A percentile compares a stretch with the other conserved stretches of the same genome.
phyloP scores from a whole-genome alignment of 2,329 filamentous ascomycete species.

The Gnomoniopsis smithogilvyi region DNA sequence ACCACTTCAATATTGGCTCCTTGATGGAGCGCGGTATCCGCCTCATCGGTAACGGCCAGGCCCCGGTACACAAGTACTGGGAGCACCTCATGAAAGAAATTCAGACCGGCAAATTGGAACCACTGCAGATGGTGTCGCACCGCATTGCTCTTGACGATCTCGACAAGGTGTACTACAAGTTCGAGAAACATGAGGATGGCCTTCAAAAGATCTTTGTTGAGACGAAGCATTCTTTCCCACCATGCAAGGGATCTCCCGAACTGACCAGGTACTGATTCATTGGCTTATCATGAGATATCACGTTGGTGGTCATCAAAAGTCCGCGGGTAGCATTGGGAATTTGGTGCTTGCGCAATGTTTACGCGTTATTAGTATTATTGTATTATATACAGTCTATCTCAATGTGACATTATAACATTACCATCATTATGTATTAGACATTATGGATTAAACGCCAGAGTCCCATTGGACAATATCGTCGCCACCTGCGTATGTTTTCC shows the following conservation, averaged over 20 bases:
- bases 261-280: slow-evolving; percentile 36
- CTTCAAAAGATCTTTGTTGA: slow-evolving; percentile 80
- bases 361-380: not conserved
- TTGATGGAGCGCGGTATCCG: slow-evolving; percentile 85
- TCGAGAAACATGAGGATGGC: slow-evolving; percentile 58
- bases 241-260: slow-evolving; percentile 38
- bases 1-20: slow-evolving; percentile 80
- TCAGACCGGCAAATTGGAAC: slow-evolving; percentile 66
- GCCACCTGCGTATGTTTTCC: slow-evolving; percentile 1
- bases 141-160: slow-evolving; percentile 72
- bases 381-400: not conserved
- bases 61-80: slow-evolving; percentile 83
- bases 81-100: slow-evolving; percentile 69
- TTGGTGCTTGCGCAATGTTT: not conserved
- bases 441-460: not conserved
- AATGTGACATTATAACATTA: not conserved
- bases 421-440: not conserved
- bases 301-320: not conserved
- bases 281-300: not conserved
- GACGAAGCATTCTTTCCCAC: slow-evolving; percentile 53
- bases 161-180: slow-evolving; percentile 62
- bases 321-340: too few species aligned
- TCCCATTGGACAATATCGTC: slow-evolving; percentile 1
- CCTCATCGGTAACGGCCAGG: slow-evolving; percentile 65
- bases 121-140: slow-evolving; percentile 77